These are phyloP conservation scores for Saccharomycopsis lassenensis DNA, from an alignment of 805 yeast species.

Conservation along the genomic window DNA sequence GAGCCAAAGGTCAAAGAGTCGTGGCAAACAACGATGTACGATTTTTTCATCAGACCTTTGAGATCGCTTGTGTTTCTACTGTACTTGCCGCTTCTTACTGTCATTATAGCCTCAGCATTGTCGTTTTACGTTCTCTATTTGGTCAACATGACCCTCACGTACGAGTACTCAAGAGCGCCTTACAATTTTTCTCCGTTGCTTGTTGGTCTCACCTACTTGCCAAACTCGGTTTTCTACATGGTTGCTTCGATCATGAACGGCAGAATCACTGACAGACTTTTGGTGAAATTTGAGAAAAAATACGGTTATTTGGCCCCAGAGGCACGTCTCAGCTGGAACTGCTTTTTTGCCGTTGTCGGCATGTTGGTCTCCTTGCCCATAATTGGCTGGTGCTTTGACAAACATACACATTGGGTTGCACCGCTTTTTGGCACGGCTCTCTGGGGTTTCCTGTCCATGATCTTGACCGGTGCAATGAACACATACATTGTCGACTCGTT, in stretches of 20 bases:
- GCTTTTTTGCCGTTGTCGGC: conserved; percentile 49
- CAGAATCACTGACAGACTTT: conserved; percentile 57
- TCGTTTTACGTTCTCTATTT: conserved; percentile 62
- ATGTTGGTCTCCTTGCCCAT: conserved; percentile 58
- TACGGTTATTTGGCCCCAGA: conserved; percentile 67
- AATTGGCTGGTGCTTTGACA: conserved; percentile 74
- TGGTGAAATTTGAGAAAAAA: conserved; percentile 41
- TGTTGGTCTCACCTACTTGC: conserved; percentile 69
- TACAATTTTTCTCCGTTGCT: conserved; percentile 57
- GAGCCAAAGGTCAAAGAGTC: neutral
- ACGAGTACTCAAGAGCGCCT: conserved; percentile 50
- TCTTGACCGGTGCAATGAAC: conserved; percentile 68
- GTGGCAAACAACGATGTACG: conserved; percentile 25
- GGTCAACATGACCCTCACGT: conserved; percentile 63
- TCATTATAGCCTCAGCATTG: conserved; percentile 57
- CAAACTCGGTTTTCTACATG: conserved; percentile 70
- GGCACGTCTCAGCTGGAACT: conserved; percentile 66
- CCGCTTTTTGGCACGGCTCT: conserved; percentile 76
- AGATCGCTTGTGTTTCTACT: conserved; percentile 48
- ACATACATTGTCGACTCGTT: conserved; percentile 76
- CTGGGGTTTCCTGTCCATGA: conserved; percentile 77
- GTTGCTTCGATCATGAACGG: conserved; percentile 76
- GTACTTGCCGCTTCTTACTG: conserved; percentile 66
- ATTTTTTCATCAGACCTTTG: conserved; percentile 46
- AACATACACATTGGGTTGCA: conserved; percentile 58